Evolutionary conservation across 306 rosid genomes (phyloP), one percentile per base, ranked within the genome.

Genomic region (Prunus mongolica): DNA sequence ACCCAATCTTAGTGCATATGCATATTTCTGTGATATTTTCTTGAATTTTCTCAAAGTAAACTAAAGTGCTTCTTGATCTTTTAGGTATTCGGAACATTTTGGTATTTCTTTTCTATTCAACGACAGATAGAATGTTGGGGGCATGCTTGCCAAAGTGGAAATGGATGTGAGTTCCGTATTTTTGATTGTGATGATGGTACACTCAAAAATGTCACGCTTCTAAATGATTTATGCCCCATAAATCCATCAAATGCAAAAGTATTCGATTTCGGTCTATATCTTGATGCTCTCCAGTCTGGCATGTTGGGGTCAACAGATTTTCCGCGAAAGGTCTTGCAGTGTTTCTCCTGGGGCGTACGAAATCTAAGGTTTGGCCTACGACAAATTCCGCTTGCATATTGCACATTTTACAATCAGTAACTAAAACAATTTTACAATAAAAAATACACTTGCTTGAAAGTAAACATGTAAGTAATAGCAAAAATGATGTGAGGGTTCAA

Each of bases 281-380:
- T 65, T 55, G 14, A 4, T 15, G 8, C 74, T 1, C 6, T 72
- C 4, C 24, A 28, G 6, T 76, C 74, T 7, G 16, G 47, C 19
- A 12, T 55, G 0, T 6, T 20, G 4, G 28, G n/a, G 0, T 56
- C 78, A 25, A 8, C 47, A 10, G 15, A 65, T 78, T 54, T 81
- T 62, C 74, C 71, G 0, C 25, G 10, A 64, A 85, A 81, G 74
- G 14, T 78, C 32, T 24, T 79, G 20, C 8, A 71, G 24, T 71
- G 84, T 67, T 79, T 85, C 55, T 85, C 78, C 54, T 85, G 86
- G 88, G 84, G 88, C 0, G 66, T 82, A 15, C 62, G 72, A 78
- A 84, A 84, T 81, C 34, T 84, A 15, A 81, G 88, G 88, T 81
- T 18, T 68, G 72, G 20, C 19, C 64, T 51, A 34, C 2, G 1